These are phyloP conservation scores for Juglanconis oblonga DNA, from an alignment of 2,329 filamentous ascomycete species.

Conservation along the genomic window DNA sequence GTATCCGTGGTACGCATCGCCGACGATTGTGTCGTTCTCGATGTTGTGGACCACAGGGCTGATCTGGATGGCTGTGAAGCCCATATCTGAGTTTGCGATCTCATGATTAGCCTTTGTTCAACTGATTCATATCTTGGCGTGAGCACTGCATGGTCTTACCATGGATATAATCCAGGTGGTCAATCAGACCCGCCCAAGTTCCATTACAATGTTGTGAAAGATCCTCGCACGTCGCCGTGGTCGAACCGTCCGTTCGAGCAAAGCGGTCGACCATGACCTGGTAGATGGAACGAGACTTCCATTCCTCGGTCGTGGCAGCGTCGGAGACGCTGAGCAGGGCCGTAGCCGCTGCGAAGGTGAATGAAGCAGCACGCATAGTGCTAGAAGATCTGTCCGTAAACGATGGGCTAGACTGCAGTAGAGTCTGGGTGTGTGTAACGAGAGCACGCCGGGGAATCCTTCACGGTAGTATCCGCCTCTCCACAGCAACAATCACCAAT, in stretches of 20 bases:
- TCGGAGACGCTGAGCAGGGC: slow-evolving; percentile 30
- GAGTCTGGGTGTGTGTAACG: slow-evolving; percentile 7
- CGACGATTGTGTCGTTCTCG: slow-evolving; percentile 29
- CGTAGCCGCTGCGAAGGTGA: slow-evolving; percentile 23
- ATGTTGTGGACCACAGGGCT: slow-evolving; percentile 50
- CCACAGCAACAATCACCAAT: slow-evolving; percentile 2
- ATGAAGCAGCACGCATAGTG: slow-evolving; percentile 15
- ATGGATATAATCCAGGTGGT: slow-evolving; percentile 61
- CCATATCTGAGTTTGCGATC: slow-evolving; percentile 37
- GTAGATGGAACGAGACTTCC: slow-evolving; percentile 56
- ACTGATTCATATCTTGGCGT: not conserved
- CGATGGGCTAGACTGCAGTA: not conserved
- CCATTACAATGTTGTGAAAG: slow-evolving; percentile 56
- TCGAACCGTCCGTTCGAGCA: slow-evolving; percentile 44
- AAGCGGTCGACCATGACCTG: slow-evolving; percentile 57
- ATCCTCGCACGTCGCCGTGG: slow-evolving; percentile 40
- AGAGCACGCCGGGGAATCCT: not conserved
- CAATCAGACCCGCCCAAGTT: slow-evolving; percentile 55
- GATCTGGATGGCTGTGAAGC: slow-evolving; percentile 58
- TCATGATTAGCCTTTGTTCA: not conserved
- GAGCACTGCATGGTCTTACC: slow-evolving; percentile 25
- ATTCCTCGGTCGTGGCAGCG: slow-evolving; percentile 42
- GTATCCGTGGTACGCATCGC: slow-evolving; percentile 50
- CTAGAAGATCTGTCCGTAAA: not conserved
- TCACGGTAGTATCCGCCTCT: not conserved